Conservation (phyloP, 2,329 filamentous ascomycete species). For the Ceratocystis albifundus region DNA sequence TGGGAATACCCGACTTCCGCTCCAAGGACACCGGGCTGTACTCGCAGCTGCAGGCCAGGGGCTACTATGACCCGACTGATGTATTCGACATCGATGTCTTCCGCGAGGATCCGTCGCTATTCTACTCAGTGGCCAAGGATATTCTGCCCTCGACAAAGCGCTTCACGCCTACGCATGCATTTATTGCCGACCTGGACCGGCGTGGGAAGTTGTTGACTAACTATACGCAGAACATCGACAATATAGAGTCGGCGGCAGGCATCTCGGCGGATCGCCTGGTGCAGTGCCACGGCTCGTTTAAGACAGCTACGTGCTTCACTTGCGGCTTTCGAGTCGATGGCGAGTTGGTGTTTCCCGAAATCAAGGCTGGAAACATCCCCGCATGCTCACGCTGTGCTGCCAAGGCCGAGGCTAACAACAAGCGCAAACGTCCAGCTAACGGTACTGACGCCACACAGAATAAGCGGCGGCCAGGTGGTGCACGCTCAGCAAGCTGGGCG, state of each 20-base stretch:
- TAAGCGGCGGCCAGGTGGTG: conserved; percentile 15
- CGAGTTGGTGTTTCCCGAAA: conserved; percentile 65
- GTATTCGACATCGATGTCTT: conserved; percentile 90
- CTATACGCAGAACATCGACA: conserved; percentile 98
- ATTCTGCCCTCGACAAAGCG: conserved; percentile 71
- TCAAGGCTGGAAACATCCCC: conserved; percentile 64
- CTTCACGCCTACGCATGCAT: conserved; percentile 85
- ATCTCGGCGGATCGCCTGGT: conserved; percentile 72
- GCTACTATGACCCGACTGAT: conserved; percentile 75
- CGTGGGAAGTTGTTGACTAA: conserved; percentile 86
- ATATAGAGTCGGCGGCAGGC: conserved; percentile 78
- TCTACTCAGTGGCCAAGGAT: conserved; percentile 84
- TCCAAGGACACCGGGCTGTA: conserved; percentile 90
- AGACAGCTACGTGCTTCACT: conserved; percentile 76
- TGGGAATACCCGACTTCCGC: conserved; percentile 94
- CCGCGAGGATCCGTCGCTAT: conserved; percentile 72
- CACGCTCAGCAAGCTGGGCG: conserved; percentile 29
- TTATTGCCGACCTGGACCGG: conserved; percentile 79
- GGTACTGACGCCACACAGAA: conserved; percentile 27
- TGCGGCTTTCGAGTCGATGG: conserved; percentile 66
- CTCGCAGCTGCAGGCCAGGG: conserved; percentile 67
- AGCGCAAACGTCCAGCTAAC: conserved; percentile 35
- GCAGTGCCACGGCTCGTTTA: conserved; percentile 94
- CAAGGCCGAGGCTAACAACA: conserved; percentile 26
- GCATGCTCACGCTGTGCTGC: conserved; percentile 59